These are phyloP conservation scores for Arachis hypogaea DNA, from an alignment of 306 rosid genomes.

Conservation along the genomic window DNA sequence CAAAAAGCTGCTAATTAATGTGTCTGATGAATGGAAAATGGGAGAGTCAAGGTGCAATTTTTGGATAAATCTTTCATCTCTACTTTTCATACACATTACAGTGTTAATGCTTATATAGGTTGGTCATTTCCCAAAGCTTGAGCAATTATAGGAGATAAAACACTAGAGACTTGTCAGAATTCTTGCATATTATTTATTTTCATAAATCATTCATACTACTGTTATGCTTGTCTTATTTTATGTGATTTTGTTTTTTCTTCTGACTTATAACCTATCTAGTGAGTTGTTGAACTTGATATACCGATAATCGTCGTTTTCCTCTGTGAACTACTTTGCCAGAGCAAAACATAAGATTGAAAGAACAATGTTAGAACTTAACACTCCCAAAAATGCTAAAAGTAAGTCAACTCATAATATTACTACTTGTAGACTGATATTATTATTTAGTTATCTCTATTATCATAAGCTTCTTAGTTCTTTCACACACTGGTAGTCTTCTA, in stretches of 20 bases:
- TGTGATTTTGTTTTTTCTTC: not conserved
- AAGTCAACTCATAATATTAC: constrained; percentile 12
- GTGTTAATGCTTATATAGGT: not conserved
- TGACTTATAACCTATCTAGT: constrained; percentile 13
- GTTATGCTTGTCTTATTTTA: not conserved
- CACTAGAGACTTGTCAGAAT: not conserved
- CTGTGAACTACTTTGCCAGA: not conserved
- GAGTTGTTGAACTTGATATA: not conserved
- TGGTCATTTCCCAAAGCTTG: not conserved
- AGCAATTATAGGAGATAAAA: constrained; percentile 5
- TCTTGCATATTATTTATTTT: not conserved
- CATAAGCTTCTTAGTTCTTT: not conserved
- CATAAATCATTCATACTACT: not conserved
- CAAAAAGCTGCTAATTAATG: not conserved
- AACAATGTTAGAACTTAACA: not conserved
- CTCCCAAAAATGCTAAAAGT: constrained; percentile 16
- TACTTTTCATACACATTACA: constrained; percentile 3
- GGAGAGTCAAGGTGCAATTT: constrained; percentile 7
- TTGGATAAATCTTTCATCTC: not conserved
- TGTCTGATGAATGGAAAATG: not conserved
- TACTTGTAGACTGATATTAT: constrained; percentile 11
- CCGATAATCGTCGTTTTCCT: not conserved
- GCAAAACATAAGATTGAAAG: constrained; percentile 6
- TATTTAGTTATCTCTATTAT: constrained; percentile 17
- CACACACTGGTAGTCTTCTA: constrained; percentile 4